Evolutionary conservation across 2,329 filamentous ascomycete species (phyloP), one percentile per base, ranked within the genome.

Genomic region (Pseudophaeomoniella oleicola): DNA sequence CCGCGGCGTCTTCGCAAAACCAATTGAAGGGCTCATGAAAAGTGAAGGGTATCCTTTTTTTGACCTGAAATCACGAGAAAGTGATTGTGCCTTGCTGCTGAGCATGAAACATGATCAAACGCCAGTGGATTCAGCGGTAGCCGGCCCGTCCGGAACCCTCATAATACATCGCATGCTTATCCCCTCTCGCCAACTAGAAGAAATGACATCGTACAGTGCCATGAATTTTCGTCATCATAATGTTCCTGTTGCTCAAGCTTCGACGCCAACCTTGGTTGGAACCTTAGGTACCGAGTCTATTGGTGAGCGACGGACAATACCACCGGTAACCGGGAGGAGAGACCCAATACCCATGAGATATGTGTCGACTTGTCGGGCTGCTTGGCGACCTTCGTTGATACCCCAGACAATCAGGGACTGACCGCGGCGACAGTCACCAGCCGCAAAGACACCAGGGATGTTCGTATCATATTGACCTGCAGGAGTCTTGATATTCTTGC

Each of bases 341-440:
- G 82, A 87, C 53, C 75, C 67, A 37, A 64, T 72, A 44, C 80
- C 74, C 59, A 82, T 83, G 32, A 96, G 78, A 69, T 75, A 94
- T 36, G 84, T 60, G 58, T 96, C 88, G 39, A 94, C 81, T 59
- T 96, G 87, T 43, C 88, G 81, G 51, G 88, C 88, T 50, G 81
- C 80, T 66, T 90, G 83, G 50, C 88, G 82, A 51, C 88, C 88
- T 64, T 96, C 88, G 56, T 96, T 96, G 68, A 96, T 96, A 56
- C 87, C 88, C 85, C 87, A 96, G 46, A 96, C 87, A 60, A 96
- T 94, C 40, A 96, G 69, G 38, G 85, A 93, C 64, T 96, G 88
- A 39, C 88, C 88, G 53, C 88, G 81, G 42, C 87, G 81, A 61
- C 88, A 94, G 62, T 96, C 88, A 62, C 88, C 88, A 42, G 88